Conservation (phyloP, 2,329 filamentous ascomycete genomes). For the Lecanicillium sp. region DNA sequence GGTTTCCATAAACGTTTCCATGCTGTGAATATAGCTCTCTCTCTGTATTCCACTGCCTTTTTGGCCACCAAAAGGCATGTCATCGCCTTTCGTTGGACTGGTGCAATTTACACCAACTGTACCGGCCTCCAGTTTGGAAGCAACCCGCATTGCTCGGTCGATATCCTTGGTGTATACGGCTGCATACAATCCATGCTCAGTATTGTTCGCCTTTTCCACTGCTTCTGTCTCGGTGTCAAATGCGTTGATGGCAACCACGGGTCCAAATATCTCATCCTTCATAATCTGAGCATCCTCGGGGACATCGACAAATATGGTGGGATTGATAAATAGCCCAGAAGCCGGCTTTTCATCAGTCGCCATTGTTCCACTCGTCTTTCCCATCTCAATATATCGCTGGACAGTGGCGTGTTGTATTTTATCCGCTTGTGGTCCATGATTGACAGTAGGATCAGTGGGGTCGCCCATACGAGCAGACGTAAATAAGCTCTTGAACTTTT, state of each 20-base stretch:
- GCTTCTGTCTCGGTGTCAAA: slow-evolving; percentile 30
- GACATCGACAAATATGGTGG: slow-evolving; percentile 10
- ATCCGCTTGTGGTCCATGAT: slow-evolving; percentile 44
- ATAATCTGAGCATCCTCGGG: slow-evolving; percentile 36
- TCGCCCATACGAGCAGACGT: slow-evolving; percentile 34
- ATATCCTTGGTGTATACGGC: slow-evolving; percentile 53
- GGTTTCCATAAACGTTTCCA: slow-evolving; percentile 19
- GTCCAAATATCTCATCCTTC: slow-evolving; percentile 59
- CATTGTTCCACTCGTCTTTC: slow-evolving; percentile 32
- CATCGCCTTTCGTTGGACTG: slow-evolving; percentile 15
- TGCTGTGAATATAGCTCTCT: slow-evolving; percentile 17
- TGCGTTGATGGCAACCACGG: slow-evolving; percentile 52
- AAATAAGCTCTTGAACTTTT: slow-evolving; percentile 45
- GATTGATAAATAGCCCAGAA: slow-evolving; percentile 24
- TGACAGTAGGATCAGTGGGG: slow-evolving; percentile 26
- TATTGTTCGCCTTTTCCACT: slow-evolving; percentile 32
- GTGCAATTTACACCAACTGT: slow-evolving; percentile 55
- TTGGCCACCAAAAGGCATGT: slow-evolving; percentile 20
- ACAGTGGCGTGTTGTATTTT: slow-evolving; percentile 44
- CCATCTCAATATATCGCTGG: slow-evolving; percentile 38
- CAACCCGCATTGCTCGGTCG: slow-evolving; percentile 36
- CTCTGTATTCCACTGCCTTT: slow-evolving; percentile 17
- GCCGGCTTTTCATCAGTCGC: slow-evolving; percentile 14
- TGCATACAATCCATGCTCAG: slow-evolving; percentile 49
- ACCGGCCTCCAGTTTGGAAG: slow-evolving; percentile 51